Evolutionary conservation across 495 filamentous ascomycete genomes (phyloP), one percentile per base, ranked within the genome.

Genomic region (Tuber melanosporum): DNA sequence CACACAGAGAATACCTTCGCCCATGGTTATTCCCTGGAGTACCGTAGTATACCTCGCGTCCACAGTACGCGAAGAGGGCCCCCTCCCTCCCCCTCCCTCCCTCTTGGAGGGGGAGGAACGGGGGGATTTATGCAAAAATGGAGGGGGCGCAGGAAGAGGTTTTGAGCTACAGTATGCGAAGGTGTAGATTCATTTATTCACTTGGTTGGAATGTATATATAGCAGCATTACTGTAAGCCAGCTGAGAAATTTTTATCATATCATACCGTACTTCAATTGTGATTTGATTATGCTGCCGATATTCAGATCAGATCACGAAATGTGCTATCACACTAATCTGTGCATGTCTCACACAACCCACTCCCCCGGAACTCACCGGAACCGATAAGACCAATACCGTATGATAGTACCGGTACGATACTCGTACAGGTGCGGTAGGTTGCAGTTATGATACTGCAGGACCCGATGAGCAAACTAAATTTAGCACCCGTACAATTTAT

Each of bases 11-110:
- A 22, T 93, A 91, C 79, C 85, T 91, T 2, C 86, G 87, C 41
- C 88, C 91, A 7, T 91, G 92, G 82, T 83, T 92, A 32, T 92
- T 91, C 77, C 87, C 89, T 0, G 91, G 90, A 0, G 88, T 91
- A 74, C 39, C 39, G 39, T 41, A 41, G 87, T 90, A 86, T 92
- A 91, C 81, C 84, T 92, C 22, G 90, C 85, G 0, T 91, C 87
- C 41, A 87, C 90, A 0, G 43, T 85, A 1, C 90, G 88, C 82
- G 70, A 84, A 83, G 62, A 74, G 6, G 43, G 7, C 47, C 47
- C 9, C 47, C 47, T 52, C 47, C 47, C 20, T 49, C 47, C 7
- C 9, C 47, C 12, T 46, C 39, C 39, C 39, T 41, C 39, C 4
- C 39, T 41, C 47, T 22, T 7, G 75, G 36, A 74, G 71, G 52